These are phyloP conservation scores for Sarocladium kiliense DNA, from an alignment of 2,329 filamentous ascomycete species.

Conservation along the genomic window DNA sequence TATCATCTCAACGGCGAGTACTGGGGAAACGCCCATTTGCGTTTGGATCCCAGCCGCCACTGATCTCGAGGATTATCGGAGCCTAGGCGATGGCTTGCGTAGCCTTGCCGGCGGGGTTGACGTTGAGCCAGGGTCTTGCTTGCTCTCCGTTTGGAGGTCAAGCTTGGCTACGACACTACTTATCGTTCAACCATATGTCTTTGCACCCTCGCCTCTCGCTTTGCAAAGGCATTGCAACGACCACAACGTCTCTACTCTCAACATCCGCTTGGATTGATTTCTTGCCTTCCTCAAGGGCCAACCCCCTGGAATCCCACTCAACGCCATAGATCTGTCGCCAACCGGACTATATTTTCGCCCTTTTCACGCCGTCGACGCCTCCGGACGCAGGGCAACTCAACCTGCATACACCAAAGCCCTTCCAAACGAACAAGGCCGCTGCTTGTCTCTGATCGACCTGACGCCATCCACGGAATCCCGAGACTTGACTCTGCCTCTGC, in stretches of 20 bases:
- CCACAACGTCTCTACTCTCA: neutral
- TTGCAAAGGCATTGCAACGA: neutral
- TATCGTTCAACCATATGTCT: neutral
- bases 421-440: neutral
- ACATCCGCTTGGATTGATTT: neutral
- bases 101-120: constrained; percentile 8
- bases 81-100: constrained; percentile 7
- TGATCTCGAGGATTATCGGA: constrained; percentile 4
- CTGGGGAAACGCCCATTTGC: constrained; percentile 1
- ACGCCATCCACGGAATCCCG: constrained; percentile 5
- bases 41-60: constrained; percentile 1
- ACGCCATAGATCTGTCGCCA: neutral
- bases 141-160: neutral
- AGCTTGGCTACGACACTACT: neutral
- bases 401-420: constrained; percentile 5
- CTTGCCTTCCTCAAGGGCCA: neutral
- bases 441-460: constrained; percentile 1
- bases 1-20: constrained; percentile 5
- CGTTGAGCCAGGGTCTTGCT: constrained; percentile 4
- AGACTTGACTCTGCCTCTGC: constrained; percentile 6
- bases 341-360: neutral
- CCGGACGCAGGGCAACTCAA: constrained; percentile 5
- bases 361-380: constrained; percentile 5
- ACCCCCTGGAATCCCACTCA: neutral
- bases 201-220: neutral